Evolutionary conservation across 2,329 filamentous ascomycete species (phyloP).

Genomic region (Colletotrichum coccodes): DNA sequence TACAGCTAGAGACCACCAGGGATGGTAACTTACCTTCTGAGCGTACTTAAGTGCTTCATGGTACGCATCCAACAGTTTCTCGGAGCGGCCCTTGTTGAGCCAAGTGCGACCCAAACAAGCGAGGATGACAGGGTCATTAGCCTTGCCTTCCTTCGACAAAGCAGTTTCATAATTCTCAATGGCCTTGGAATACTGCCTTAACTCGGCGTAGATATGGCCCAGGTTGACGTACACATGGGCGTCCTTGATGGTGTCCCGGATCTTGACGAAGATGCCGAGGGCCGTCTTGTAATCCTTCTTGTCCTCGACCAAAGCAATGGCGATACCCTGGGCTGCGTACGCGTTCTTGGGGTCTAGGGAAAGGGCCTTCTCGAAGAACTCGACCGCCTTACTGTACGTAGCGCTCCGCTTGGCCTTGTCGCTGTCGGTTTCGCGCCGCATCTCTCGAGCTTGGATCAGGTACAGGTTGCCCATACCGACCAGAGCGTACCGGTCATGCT

Average conservation of each 20-base stretch:
- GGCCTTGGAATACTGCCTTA: slow-evolving; percentile 89
- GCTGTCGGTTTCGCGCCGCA: slow-evolving; percentile 88
- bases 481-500: slow-evolving; percentile 96
- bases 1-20: not conserved
- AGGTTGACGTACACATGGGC: slow-evolving; percentile 91
- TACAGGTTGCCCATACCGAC: slow-evolving; percentile 97
- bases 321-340: slow-evolving; percentile 94
- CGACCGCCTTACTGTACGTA: slow-evolving; percentile 90
- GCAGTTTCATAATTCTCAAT: slow-evolving; percentile 96
- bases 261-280: slow-evolving; percentile 87
- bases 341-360: slow-evolving; percentile 96
- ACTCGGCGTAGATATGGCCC: slow-evolving; percentile 90
- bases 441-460: slow-evolving; percentile 87
- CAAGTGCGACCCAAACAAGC: slow-evolving; percentile 90
- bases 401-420: slow-evolving; percentile 92
- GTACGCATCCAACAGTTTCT: slow-evolving; percentile 68
- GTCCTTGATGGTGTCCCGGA: slow-evolving; percentile 90
- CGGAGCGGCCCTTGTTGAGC: slow-evolving; percentile 79
- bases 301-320: slow-evolving; percentile 93
- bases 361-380: slow-evolving; percentile 98
- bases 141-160: slow-evolving; percentile 79
- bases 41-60: slow-evolving; percentile 69
- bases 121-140: slow-evolving; percentile 80
- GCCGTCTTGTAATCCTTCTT: slow-evolving; percentile 88
- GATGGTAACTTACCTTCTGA: slow-evolving; percentile 61